Base-by-base conservation (phyloP, 192 early-diverging fungal genomes). In the Coemansia sp. region DNA sequence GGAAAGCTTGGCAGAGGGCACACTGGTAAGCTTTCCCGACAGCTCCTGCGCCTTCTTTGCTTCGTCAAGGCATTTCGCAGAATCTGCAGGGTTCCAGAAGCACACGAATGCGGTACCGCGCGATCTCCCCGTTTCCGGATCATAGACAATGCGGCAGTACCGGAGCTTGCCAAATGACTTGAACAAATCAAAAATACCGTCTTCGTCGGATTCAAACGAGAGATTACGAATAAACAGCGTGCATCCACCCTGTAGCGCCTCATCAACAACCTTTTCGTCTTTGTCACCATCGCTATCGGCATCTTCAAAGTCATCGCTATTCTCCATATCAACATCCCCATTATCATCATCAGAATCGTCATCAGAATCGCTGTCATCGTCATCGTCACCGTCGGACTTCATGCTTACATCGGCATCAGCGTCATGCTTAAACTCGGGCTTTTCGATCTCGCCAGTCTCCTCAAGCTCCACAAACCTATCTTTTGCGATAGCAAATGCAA, bases 41-140 rank as follows among this genome's bases (percentile, higher is more conserved):
- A 89, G 73, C 20, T 80, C 67, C 38, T 79, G 64, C 1, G 93
- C 85, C 72, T 85, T 86, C 16, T 88, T 83, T 26, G 91, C 92
- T 34, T 86, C 92, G 24, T 73, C 85, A 59, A 96, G 78, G 69
- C 94, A 96, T 39, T 79, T 77, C 20, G 89, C 87, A 4, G 94
- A 94, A 65, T 91, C 90, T 30, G 81, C 83, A 36, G 85, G 72
- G 30, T 89, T 79, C 68, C 75, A 80, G 84, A 93, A 97, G 82
- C 93, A 93, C 34, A 96, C 93, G 76, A 98, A 98, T 14, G 89
- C 96, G n/a, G 95, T 95, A 23, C 96, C 96, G 8, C 92, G 88
- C 20, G 93, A 92, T n/a, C 88, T 85, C 21, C 92, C 92, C 38
- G 94, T 95, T 26, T 85, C 84, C 11, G 84, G 77, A 68, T 97